phyloP scores from a whole-genome alignment of 2,329 filamentous ascomycete genomes.

The Chaetomiaceae sp. region DNA sequence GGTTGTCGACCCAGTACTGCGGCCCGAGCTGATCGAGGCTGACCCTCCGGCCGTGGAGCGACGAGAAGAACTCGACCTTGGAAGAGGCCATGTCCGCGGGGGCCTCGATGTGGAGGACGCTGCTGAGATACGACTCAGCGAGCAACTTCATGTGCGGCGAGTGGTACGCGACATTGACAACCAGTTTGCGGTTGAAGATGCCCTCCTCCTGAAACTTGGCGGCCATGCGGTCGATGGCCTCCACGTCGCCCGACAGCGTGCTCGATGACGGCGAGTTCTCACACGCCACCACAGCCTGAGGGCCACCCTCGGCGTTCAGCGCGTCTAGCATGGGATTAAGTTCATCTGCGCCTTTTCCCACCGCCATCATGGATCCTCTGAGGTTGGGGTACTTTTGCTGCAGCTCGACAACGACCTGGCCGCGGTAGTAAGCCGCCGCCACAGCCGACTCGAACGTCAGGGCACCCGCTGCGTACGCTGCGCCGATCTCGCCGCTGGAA shows the following conservation, averaged over 20 bases:
- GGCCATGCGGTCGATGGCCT: slow-evolving; percentile 34
- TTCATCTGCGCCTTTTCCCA: slow-evolving; percentile 21
- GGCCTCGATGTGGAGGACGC: slow-evolving; percentile 23
- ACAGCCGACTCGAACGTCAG: slow-evolving; percentile 34
- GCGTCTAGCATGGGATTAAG: slow-evolving; percentile 23
- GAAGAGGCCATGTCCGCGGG: slow-evolving; percentile 16
- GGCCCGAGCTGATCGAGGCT: slow-evolving; percentile 35
- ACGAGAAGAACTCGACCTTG: slow-evolving; percentile 40
- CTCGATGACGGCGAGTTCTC: slow-evolving; percentile 27
- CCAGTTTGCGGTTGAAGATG: slow-evolving; percentile 45
- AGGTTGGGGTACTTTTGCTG: slow-evolving; percentile 35
- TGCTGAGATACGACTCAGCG: slow-evolving; percentile 36
- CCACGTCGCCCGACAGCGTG: slow-evolving; percentile 29
- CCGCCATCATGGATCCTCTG: slow-evolving; percentile 28
- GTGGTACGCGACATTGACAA: slow-evolving; percentile 49
- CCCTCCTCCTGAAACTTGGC: slow-evolving; percentile 42
- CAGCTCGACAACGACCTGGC: slow-evolving; percentile 37
- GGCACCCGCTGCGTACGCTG: slow-evolving; percentile 38
- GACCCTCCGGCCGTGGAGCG: slow-evolving; percentile 32
- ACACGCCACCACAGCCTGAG: slow-evolving; percentile 26
- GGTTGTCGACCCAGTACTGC: slow-evolving; percentile 42
- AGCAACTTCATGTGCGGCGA: slow-evolving; percentile 48
- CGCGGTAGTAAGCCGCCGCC: slow-evolving; percentile 37
- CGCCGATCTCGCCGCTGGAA: slow-evolving; percentile 38
- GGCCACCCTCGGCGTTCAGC: slow-evolving; percentile 17